phyloP scores from a whole-genome alignment of 495 filamentous ascomycete genomes.

The Cetradonia linearis region DNA sequence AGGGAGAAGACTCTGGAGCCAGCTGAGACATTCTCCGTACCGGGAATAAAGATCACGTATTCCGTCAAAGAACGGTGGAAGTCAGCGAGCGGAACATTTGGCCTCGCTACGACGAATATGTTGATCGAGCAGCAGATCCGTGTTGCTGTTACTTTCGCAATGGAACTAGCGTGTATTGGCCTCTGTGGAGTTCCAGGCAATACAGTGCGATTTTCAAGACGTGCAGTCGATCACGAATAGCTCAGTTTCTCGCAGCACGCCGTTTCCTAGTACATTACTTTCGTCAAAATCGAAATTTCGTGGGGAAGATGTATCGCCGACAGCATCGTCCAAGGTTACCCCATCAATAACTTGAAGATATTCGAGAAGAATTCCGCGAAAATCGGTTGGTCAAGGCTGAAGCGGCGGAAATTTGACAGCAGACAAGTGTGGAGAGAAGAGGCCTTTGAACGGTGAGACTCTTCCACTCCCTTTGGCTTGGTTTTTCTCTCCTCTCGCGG shows the following conservation, averaged over 20 bases:
- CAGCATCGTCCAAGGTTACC: no score
- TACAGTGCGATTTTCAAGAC: no score
- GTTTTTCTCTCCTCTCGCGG: neutral
- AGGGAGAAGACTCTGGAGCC: neutral
- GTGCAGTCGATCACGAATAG: no score
- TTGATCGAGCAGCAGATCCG: neutral
- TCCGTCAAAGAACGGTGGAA: neutral
- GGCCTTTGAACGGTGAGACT: neutral
- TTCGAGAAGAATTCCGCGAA: no score
- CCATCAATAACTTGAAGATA: no score
- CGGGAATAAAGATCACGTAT: neutral
- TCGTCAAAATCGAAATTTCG: no score
- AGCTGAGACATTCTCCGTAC: neutral
- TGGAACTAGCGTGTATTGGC: neutral
- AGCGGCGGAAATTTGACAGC: no score
- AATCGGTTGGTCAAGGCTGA: no score
- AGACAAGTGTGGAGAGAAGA: neutral
- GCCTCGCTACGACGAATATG: neutral
- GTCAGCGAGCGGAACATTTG: neutral
- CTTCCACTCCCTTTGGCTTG: neutral
- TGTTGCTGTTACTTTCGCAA: neutral
- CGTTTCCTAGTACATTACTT: no score
- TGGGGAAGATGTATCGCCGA: no score
- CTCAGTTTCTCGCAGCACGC: no score
- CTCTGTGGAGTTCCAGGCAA: neutral